Conservation (phyloP, 805 yeast species). For the Kregervanrija pseudodelftensis region DNA sequence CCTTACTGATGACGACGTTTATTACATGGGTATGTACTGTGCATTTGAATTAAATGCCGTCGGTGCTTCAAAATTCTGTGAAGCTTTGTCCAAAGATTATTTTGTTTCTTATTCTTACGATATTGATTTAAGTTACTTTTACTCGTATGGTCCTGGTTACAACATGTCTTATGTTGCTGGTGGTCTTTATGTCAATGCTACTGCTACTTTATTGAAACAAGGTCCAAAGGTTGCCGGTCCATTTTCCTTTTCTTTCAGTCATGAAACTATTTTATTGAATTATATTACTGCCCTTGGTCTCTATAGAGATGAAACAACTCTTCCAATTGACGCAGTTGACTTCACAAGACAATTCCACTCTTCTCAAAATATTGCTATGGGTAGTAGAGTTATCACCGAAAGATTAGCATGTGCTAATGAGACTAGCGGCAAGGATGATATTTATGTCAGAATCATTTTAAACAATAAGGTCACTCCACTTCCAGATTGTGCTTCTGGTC, state of each 20-base stretch:
- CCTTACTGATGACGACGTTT: slow-evolving; percentile 44
- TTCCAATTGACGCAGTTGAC: slow-evolving; percentile 37
- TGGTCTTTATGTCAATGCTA: slow-evolving; percentile 42
- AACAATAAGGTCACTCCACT: slow-evolving; percentile 50
- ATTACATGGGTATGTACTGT: slow-evolving; percentile 49
- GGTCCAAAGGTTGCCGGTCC: slow-evolving; percentile 14
- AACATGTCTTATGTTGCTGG: slow-evolving; percentile 49
- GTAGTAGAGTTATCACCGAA: slow-evolving; percentile 41
- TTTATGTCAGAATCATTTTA: slow-evolving; percentile 38
- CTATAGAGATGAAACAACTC: slow-evolving; percentile 28
- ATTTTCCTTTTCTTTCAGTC: slow-evolving; percentile 63
- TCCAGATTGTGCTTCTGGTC: slow-evolving; percentile 38
- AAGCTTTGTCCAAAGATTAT: slow-evolving; percentile 58
- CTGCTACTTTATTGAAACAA: slow-evolving; percentile 30
- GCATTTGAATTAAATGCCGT: slow-evolving; percentile 65
- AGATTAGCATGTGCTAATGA: slow-evolving; percentile 31
- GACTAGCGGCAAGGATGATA: slow-evolving; percentile 7
- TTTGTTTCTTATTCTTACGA: slow-evolving; percentile 52
- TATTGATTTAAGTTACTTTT: slow-evolving; percentile 49
- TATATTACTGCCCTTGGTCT: slow-evolving; percentile 60
- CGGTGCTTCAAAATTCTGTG: slow-evolving; percentile 59
- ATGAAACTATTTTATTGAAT: slow-evolving; percentile 56
- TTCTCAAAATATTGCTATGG: slow-evolving; percentile 42
- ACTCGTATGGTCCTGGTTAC: slow-evolving; percentile 55
- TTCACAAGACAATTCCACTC: slow-evolving; percentile 30